Evolutionary conservation across 2,329 filamentous ascomycete genomes (phyloP).

Genomic region (Bipolaris gigantea): DNA sequence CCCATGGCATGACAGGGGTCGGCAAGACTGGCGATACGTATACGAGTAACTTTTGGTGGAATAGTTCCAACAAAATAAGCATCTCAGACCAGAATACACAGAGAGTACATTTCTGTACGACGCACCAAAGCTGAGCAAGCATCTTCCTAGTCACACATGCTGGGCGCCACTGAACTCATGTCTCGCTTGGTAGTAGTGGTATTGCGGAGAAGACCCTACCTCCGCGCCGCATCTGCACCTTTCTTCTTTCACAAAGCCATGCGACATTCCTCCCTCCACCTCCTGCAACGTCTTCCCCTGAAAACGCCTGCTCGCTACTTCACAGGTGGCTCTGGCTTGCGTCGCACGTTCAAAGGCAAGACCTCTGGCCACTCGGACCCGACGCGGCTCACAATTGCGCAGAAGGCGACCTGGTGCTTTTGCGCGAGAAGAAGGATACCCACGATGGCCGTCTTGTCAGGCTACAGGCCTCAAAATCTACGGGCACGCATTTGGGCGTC

Average conservation of each 20-base stretch:
- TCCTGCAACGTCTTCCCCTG: slow-evolving; percentile 1
- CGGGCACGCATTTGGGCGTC: slow-evolving; percentile 52
- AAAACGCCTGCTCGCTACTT: slow-evolving; percentile 19
- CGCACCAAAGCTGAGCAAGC: background rate
- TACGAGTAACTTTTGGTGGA: too few relatives aligned
- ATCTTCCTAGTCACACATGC: background rate
- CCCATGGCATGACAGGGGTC: slow-evolving; percentile 17
- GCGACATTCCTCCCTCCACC: slow-evolving; percentile 13
- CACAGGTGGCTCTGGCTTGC: slow-evolving; percentile 19
- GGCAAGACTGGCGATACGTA: background rate
- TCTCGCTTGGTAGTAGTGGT: slow-evolving; percentile 8
- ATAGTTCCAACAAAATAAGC: too few relatives aligned
- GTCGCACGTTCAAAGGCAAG: slow-evolving; percentile 38
- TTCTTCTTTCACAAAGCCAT: slow-evolving; percentile 23
- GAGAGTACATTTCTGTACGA: background rate
- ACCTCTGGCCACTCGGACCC: background rate
- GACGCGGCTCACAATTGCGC: slow-evolving; percentile 18
- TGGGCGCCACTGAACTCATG: background rate
- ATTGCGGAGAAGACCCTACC: slow-evolving; percentile 13
- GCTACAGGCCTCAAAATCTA: slow-evolving; percentile 40
- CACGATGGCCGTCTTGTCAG: slow-evolving; percentile 46
- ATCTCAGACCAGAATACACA: background rate
- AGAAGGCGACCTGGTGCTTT: slow-evolving; percentile 48
- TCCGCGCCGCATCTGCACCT: slow-evolving; percentile 22
- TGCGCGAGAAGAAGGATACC: slow-evolving; percentile 46